Base-by-base conservation (phyloP, 257 asterid species). In the Ocimum tenuiflorum region DNA sequence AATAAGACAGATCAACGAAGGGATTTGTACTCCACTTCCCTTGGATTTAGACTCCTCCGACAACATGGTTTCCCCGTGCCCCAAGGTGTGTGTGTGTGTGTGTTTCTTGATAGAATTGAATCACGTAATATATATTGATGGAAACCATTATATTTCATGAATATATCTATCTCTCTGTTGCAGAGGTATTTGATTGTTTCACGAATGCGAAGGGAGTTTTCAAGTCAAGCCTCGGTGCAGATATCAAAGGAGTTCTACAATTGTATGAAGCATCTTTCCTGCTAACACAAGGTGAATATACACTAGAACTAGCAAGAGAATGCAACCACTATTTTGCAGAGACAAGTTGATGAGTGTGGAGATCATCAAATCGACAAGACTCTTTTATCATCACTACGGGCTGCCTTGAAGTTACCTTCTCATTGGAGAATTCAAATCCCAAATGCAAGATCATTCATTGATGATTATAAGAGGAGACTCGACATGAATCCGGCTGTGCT, bases 191-290 rank as follows among this genome's bases (percentile, higher is more conserved):
- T 43, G 53, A 43, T 8, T 0, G 41, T 23, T 61, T 61, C 67
- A 61, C 23, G 67, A 24, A 23, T 23, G 55, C 23, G 1, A 14
- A 43, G 0, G 67, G 55, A 7, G 42, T 11, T 7, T 61, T 61
- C 67, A 4, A 23, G 27, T 3, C 38, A 5, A 41, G 41, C 67
- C 54, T 33, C 1, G 15, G 7, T 5, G 42, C 33, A 1, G 67
- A 61, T 43, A n/a, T 33, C 53, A 42, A 43, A 43, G 67, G 67
- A 24, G 12, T 61, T 54, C 4, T 43, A 9, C 55, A 43, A 24
- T 2, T 61, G 6, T 43, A 61, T 5, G 67, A 61, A 42, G 66
- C 66, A 5, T 60, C 66, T 7, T 60, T 60, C 13, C 38, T 60
- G 8, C 9, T 17, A 23, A 22, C 14, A n/a, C 38, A 22, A 1